These are phyloP conservation scores for Mycena venus DNA, from an alignment of 768 basidiomycete species.

Conservation along the genomic window DNA sequence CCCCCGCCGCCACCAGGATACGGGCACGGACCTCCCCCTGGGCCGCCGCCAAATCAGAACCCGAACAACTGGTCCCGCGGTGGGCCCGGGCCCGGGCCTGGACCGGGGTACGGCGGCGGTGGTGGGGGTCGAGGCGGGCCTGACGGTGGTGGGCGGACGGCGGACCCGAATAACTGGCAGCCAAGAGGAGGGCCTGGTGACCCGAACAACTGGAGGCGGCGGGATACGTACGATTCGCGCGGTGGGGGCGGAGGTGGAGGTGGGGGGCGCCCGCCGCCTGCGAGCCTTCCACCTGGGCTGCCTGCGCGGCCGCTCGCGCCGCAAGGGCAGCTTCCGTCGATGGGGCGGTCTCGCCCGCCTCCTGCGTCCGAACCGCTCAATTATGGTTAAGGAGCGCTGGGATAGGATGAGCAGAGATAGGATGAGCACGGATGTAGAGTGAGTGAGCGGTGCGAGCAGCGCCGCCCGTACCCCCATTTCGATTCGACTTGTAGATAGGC, in stretches of 20 bases:
- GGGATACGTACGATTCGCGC: constrained; percentile 8
- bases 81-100: not conserved
- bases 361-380: constrained; percentile 3
- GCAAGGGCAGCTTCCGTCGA: constrained; percentile 7
- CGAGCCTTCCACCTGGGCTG: constrained; percentile 14
- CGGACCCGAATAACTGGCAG: not conserved
- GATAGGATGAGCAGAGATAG: not conserved
- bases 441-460: not conserved
- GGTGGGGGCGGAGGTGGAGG: not conserved
- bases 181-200: not conserved
- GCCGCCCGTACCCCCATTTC: too few relatives aligned
- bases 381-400: constrained; percentile 23
- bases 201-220: not conserved
- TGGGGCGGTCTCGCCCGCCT: not conserved
- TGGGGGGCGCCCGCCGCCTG: not conserved
- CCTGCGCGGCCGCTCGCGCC: constrained; percentile 25
- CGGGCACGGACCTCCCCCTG: not conserved
- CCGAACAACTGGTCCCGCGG: not conserved
- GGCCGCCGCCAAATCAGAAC: not conserved
- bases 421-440: not conserved
- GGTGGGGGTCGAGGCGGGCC: not conserved
- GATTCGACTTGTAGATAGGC: not conserved
- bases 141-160: too few relatives aligned
- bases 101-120: too few relatives aligned
- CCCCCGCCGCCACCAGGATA: not conserved